Percentiles rank a stretch among this genome's conserved stretches.
Evolutionary conservation across 108 stramenopile genomes (phyloP).

Genomic region (Aurantiochytrium sp.): DNA sequence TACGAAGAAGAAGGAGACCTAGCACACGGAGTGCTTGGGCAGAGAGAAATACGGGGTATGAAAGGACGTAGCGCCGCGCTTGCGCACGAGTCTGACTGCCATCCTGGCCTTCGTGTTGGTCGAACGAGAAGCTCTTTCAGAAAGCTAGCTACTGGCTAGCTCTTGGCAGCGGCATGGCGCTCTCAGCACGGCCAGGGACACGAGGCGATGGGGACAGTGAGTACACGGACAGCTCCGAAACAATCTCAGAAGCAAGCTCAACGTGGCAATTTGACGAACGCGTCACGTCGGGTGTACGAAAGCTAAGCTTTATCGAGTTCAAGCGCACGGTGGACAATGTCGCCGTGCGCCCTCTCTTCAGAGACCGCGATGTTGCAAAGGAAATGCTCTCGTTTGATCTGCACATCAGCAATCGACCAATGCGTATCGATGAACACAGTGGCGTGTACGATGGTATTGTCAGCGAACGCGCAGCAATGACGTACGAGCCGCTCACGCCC

Average conservation of each 20-base stretch:
- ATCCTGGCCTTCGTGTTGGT: too few species aligned
- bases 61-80: too few species aligned
- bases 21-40: too few species aligned
- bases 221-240: neutral
- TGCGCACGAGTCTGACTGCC: too few species aligned
- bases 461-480: neutral
- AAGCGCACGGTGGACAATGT: neutral
- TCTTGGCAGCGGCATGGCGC: neutral
- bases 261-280: neutral
- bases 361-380: neutral
- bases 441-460: neutral
- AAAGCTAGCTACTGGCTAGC: neutral
- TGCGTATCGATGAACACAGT: neutral
- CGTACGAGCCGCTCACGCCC: neutral
- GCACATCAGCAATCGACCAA: neutral
- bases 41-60: too few species aligned
- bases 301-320: slow-evolving; percentile 4
- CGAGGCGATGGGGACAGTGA: neutral
- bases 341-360: neutral
- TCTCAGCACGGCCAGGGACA: too few species aligned
- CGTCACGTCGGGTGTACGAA: neutral
- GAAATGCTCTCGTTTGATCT: neutral
- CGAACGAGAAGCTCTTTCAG: neutral
- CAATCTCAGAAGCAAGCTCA: neutral
- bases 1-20: too few species aligned